Evolutionary conservation across 2,329 filamentous ascomycete genomes (phyloP).

Genomic region (Fusarium equiseti): DNA sequence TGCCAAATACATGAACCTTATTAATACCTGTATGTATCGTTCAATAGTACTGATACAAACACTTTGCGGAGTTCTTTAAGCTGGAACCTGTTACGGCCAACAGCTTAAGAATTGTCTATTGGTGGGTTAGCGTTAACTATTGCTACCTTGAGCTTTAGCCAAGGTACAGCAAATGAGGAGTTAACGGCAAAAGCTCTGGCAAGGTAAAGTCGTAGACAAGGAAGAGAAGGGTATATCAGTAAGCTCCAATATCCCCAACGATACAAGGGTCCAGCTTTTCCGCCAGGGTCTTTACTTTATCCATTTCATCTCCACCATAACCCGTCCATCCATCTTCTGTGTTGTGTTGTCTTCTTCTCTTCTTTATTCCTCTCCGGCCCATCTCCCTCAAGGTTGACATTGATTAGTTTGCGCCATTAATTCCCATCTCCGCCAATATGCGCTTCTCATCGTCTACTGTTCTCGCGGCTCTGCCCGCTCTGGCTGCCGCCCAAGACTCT

Average conservation of each 20-base stretch:
- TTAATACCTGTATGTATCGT: not conserved
- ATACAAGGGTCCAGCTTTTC: slow-evolving; percentile 44
- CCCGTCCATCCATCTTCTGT: slow-evolving; percentile 35
- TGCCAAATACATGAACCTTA: not conserved
- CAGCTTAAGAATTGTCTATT: not conserved
- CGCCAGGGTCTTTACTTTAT: slow-evolving; percentile 37
- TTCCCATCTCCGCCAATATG: slow-evolving; percentile 58
- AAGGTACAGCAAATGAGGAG: slow-evolving; percentile 1
- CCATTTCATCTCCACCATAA: slow-evolving; percentile 41
- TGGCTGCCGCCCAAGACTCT: slow-evolving; percentile 65
- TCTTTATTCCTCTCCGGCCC: slow-evolving; percentile 17
- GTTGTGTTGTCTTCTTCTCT: slow-evolving; percentile 25
- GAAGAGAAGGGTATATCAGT: not conserved
- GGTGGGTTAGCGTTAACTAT: not conserved
- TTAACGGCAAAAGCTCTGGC: not conserved
- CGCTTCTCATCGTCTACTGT: slow-evolving; percentile 66
- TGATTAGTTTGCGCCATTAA: slow-evolving; percentile 5
- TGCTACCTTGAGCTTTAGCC: not conserved
- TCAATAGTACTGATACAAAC: not conserved
- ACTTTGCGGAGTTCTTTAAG: not conserved
- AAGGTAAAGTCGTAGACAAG: not conserved
- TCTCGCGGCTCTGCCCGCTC: slow-evolving; percentile 67
- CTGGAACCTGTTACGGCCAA: not conserved
- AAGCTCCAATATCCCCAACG: slow-evolving; percentile 42
- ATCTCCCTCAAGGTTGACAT: slow-evolving; percentile 14